These are phyloP conservation scores for Sclerospora graminicola DNA, from an alignment of 352 stramenopile genomes.

Conservation along the genomic window DNA sequence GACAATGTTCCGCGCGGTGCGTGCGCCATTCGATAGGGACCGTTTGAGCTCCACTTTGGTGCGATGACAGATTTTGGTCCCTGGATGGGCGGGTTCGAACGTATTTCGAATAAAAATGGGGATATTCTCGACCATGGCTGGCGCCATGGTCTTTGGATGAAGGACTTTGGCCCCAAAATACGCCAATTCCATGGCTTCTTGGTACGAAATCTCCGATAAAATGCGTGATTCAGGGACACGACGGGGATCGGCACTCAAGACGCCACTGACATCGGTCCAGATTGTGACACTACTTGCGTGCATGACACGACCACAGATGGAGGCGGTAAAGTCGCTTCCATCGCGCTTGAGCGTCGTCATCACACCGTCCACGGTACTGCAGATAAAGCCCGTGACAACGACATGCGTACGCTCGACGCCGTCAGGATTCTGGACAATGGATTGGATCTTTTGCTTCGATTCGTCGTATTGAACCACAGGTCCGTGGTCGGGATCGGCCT, in stretches of 20 bases:
- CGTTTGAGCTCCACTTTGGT: conserved; percentile 50
- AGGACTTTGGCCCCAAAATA: conserved; percentile 98
- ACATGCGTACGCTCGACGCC: conserved; percentile 54
- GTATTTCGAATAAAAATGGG: conserved; percentile 97
- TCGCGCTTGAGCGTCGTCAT: conserved; percentile 94
- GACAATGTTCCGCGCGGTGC: conserved; percentile 63
- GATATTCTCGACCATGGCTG: conserved; percentile 84
- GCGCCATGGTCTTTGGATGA: conserved; percentile 95
- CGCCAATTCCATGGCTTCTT: conserved; percentile 97
- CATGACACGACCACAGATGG: conserved; percentile 93
- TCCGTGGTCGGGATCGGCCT: conserved; percentile 67
- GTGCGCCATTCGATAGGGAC: conserved; percentile 45
- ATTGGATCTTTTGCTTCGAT: conserved; percentile 54
- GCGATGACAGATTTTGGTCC: conserved; percentile 69
- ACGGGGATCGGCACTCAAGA: conserved; percentile 91
- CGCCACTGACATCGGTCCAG: conserved; percentile 96
- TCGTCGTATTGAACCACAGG: conserved; percentile 70
- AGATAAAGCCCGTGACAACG: conserved; percentile 96
- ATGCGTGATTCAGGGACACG: conserved; percentile 89
- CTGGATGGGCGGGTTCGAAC: conserved; percentile 83
- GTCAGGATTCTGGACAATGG: conserved; percentile 32
- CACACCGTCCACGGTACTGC: conserved; percentile 90
- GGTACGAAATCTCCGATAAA: conserved; percentile 90
- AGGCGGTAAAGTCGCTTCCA: conserved; percentile 95
- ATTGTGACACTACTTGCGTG: conserved; percentile 89